phyloP scores from a whole-genome alignment of 805 yeast genomes.

The Candida hispaniensis region DNA sequence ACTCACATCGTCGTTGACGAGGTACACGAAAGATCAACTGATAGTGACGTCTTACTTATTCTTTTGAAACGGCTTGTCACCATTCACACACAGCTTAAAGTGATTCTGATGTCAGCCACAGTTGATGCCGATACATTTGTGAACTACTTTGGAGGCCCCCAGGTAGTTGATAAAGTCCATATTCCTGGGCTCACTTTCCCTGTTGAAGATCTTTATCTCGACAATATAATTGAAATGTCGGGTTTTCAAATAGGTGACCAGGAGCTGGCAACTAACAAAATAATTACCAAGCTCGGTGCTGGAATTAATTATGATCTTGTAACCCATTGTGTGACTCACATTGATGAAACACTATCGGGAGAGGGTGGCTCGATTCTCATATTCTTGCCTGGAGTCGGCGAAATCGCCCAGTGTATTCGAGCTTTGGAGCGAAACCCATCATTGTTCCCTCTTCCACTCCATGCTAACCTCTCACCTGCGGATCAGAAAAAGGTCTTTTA shows the following conservation, averaged over 20 bases:
- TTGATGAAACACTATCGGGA: constrained; percentile 41
- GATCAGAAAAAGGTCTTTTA: constrained; percentile 75
- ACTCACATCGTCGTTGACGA: constrained; percentile 80
- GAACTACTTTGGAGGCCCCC: constrained; percentile 44
- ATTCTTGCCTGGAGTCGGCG: constrained; percentile 85
- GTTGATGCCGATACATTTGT: constrained; percentile 61
- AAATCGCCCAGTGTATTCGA: constrained; percentile 47
- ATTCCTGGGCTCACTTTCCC: constrained; percentile 94
- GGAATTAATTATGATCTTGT: constrained; percentile 65
- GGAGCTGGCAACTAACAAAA: constrained; percentile 26
- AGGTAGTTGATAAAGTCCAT: constrained; percentile 50
- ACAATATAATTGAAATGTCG: constrained; percentile 41
- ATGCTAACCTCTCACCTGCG: constrained; percentile 72
- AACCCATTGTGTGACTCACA: constrained; percentile 40
- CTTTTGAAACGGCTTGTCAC: constrained; percentile 53
- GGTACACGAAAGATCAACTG: constrained; percentile 93
- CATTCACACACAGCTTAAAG: constrained; percentile 41
- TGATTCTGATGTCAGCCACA: constrained; percentile 90
- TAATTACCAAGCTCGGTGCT: constrained; percentile 25
- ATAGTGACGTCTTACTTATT: constrained; percentile 74
- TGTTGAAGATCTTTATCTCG: constrained; percentile 64
- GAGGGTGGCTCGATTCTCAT: constrained; percentile 67
- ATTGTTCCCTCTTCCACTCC: constrained; percentile 59
- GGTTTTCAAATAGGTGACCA: constrained; percentile 13
- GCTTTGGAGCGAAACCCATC: constrained; percentile 26